Conservation (phyloP, 2,329 filamentous ascomycete species). For the Rhynchosporium graminicola region DNA sequence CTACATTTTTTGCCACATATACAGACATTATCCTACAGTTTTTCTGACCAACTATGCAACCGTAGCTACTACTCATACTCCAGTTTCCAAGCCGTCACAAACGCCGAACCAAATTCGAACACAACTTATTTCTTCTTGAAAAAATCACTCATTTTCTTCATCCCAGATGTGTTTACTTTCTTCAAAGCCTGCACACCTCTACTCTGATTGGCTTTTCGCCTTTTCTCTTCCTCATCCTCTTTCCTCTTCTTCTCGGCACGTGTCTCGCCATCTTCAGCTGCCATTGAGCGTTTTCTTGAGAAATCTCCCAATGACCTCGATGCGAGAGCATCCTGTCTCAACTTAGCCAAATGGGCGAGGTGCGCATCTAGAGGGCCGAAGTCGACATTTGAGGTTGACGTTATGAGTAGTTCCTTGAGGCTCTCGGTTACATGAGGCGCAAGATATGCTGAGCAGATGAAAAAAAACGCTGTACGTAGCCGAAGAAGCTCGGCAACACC, state of each 20-base stretch:
- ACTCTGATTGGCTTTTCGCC: conserved; percentile 74
- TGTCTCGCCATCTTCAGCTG: conserved; percentile 59
- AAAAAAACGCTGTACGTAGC: conserved; percentile 50
- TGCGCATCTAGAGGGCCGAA: conserved; percentile 74
- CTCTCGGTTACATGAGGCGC: conserved; percentile 42
- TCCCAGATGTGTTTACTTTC: conserved; percentile 88
- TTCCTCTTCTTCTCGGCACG: conserved; percentile 79
- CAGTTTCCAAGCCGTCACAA: not conserved
- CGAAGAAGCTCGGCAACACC: conserved; percentile 47
- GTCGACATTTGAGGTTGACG: conserved; percentile 49
- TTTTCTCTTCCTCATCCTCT: conserved; percentile 86
- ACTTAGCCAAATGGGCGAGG: conserved; percentile 61
- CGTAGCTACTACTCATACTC: not conserved
- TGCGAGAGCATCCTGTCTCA: conserved; percentile 71
- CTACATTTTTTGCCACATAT: not conserved
- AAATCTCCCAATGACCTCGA: conserved; percentile 70
- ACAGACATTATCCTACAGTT: conserved; percentile 1
- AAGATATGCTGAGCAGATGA: conserved; percentile 52
- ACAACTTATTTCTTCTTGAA: conserved; percentile 67
- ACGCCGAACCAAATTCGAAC: conserved; percentile 1
- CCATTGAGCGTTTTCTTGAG: conserved; percentile 67
- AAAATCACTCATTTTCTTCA: conserved; percentile 97
- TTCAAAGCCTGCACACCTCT: conserved; percentile 76
- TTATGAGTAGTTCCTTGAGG: conserved; percentile 44
- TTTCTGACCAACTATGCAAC: not conserved